These are phyloP conservation scores for Amaranthus hypochondriacus DNA, from an alignment of 148 eudicot genomes.

Conservation along the genomic window DNA sequence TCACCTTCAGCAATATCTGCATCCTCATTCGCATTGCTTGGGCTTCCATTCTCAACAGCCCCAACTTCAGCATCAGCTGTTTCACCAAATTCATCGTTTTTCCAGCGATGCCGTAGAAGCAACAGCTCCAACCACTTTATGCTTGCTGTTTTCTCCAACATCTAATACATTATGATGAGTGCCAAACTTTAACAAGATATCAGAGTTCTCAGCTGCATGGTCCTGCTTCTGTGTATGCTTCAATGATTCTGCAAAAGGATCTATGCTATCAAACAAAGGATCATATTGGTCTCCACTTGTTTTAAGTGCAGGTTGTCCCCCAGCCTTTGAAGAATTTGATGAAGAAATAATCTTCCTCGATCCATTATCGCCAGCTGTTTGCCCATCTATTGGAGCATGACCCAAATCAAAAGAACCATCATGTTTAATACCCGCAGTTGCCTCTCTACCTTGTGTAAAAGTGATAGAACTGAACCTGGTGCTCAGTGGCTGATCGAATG, in stretches of 20 bases:
- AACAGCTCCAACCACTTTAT: slow-evolving; percentile 43
- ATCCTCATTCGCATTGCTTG: slow-evolving; percentile 45
- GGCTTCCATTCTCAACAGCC: slow-evolving; percentile 62
- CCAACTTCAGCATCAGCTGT: slow-evolving; percentile 88
- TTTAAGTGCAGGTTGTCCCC: slow-evolving; percentile 32
- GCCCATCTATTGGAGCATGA: slow-evolving; percentile 39
- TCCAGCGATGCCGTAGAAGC: slow-evolving; percentile 40
- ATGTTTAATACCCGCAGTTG: slow-evolving; percentile 29
- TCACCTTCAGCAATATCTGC: slow-evolving; percentile 47
- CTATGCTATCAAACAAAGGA: slow-evolving; percentile 90
- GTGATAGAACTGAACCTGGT: slow-evolving; percentile 55
- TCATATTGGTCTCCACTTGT: slow-evolving; percentile 76
- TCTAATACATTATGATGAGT: slow-evolving; percentile 43
- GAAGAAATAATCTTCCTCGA: slow-evolving; percentile 28
- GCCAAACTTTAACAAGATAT: slow-evolving; percentile 38
- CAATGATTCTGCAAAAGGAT: slow-evolving; percentile 62
- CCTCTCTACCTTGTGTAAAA: slow-evolving; percentile 39
- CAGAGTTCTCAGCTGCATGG: slow-evolving; percentile 46
- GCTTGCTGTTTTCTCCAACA: slow-evolving; percentile 46
- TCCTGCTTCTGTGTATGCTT: slow-evolving; percentile 39
- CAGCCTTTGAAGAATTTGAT: slow-evolving; percentile 35
- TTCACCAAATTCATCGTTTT: slow-evolving; percentile 85
- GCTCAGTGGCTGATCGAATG: slow-evolving; percentile 75
- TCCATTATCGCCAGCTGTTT: slow-evolving; percentile 27
- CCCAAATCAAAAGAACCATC: slow-evolving; percentile 39